phyloP scores from a whole-genome alignment of 192 early-diverging fungal species.

The Linderina pennispora region DNA sequence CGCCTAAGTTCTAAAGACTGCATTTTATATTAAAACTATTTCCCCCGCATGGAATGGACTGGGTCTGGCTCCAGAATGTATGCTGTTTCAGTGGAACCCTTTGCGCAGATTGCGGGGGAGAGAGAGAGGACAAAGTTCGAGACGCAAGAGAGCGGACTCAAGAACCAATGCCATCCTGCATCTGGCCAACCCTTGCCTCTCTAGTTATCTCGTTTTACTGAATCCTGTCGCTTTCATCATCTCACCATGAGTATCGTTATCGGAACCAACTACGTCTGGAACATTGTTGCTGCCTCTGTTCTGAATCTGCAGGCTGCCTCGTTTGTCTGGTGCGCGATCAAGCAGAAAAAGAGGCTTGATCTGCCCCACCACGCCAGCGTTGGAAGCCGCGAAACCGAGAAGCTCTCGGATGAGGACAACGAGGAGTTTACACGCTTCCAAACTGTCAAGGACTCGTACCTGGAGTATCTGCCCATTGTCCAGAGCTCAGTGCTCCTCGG shows the following conservation, averaged over 20 bases:
- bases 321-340: constrained; percentile 32
- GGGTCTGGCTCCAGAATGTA: no score
- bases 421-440: constrained; percentile 42
- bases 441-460: constrained; percentile 39
- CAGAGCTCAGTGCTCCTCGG: constrained; percentile 41
- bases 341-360: constrained; percentile 25
- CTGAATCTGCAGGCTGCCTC: constrained; percentile 40
- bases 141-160: no score
- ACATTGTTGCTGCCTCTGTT: constrained; percentile 40
- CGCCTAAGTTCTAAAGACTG: constrained; percentile 9
- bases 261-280: constrained; percentile 46
- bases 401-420: constrained; percentile 42
- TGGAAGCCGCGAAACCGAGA: constrained; percentile 32
- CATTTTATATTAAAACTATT: neutral
- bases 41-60: no score
- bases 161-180: no score
- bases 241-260: constrained; percentile 44
- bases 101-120: no score
- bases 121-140: no score
- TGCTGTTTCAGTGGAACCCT: no score
- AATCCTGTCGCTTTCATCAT: no score
- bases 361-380: constrained; percentile 35
- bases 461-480: constrained; percentile 37
- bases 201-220: no score
- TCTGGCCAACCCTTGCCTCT: no score